phyloP scores from a whole-genome alignment of 192 early-diverging fungal genomes.

The Umbelopsis ramanniana region DNA sequence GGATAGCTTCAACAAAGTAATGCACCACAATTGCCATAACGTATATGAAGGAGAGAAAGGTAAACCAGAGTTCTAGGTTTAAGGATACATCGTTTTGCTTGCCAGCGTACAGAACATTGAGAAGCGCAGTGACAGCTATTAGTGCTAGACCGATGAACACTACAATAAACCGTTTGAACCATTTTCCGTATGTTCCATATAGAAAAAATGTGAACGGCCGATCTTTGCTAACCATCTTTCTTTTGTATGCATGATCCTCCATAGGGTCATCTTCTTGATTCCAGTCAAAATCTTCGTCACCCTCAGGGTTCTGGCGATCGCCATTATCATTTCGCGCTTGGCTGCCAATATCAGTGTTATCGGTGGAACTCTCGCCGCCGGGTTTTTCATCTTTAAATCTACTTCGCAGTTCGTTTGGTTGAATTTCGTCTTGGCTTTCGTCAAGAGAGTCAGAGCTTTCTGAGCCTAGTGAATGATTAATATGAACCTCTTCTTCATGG shows the following conservation, averaged over 20 bases:
- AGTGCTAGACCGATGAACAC: neutral
- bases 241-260: neutral
- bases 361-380: too few relatives aligned
- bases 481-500: too few relatives aligned
- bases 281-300: slow-evolving; percentile 1
- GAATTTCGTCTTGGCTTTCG: too few relatives aligned
- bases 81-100: slow-evolving; percentile 5
- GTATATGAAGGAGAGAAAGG: slow-evolving; percentile 41
- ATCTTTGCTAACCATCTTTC: neutral
- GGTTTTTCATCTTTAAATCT: too few relatives aligned
- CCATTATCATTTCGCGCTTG: neutral
- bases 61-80: slow-evolving; percentile 39
- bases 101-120: neutral
- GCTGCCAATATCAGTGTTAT: neutral
- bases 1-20: slow-evolving; percentile 29
- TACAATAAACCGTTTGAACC: neutral
- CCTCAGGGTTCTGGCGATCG: neutral
- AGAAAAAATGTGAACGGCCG: neutral
- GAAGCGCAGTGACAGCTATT: neutral
- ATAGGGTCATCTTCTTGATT: neutral
- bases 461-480: too few relatives aligned
- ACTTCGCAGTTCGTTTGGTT: too few relatives aligned
- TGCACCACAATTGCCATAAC: slow-evolving; percentile 32
- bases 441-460: too few relatives aligned
- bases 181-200: neutral